phyloP scores from a whole-genome alignment of 129 eudicot genomes.

The Ambrosia artemisiifolia region DNA sequence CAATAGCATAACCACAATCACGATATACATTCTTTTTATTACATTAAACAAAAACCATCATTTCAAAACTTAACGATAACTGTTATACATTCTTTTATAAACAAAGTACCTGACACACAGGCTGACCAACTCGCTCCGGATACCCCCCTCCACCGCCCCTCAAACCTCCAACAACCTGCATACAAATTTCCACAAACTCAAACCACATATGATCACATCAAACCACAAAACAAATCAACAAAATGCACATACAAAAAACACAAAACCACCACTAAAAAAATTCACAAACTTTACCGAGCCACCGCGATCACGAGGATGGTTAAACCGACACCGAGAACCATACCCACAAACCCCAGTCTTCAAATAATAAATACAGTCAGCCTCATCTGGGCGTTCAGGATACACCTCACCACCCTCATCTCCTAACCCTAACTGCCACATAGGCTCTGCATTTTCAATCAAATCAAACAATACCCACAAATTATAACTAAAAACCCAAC shows the following conservation, averaged over 20 bases:
- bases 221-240: constrained; percentile 18
- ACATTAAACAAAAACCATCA: background rate
- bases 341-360: constrained; percentile 84
- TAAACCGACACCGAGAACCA: constrained; percentile 79
- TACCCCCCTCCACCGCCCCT: constrained; percentile 57
- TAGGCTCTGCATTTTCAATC: constrained; percentile 70
- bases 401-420: constrained; percentile 59
- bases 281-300: constrained; percentile 39
- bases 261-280: background rate
- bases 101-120: constrained; percentile 71
- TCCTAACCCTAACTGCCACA: constrained; percentile 75
- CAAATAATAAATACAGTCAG: constrained; percentile 79
- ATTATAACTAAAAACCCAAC: constrained; percentile 26
- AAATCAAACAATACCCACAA: constrained; percentile 26
- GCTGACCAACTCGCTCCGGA: constrained; percentile 86
- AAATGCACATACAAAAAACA: constrained; percentile 21
- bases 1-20: constrained; percentile 8
- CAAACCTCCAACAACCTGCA: constrained; percentile 61
- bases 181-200: background rate
- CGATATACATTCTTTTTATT: constrained; percentile 3
- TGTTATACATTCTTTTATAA: too few relatives aligned
- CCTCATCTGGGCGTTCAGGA: constrained; percentile 75
- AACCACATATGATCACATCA: constrained; percentile 33
- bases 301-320: constrained; percentile 85
- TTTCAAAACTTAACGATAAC: background rate